Evolutionary conservation across 495 filamentous ascomycete genomes (phyloP), one percentile per base, ranked within the genome.

Genomic region (Penicillium tannophilum): DNA sequence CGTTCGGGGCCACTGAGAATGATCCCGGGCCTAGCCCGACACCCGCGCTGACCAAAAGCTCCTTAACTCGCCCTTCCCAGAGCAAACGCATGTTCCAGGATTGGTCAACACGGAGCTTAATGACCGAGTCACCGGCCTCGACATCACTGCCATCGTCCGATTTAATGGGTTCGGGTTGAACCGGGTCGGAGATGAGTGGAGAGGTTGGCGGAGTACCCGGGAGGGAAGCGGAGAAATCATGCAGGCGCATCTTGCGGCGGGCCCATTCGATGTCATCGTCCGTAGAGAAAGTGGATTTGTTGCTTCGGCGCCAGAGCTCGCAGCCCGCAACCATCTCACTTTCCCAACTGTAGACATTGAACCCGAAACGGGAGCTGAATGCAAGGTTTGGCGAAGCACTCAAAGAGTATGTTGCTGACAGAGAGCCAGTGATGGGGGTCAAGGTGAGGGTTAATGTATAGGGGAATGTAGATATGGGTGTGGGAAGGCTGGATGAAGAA

Each of bases 321-420:
- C 87, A 89, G 12, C 95, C 94, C 9, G 97, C 79, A 42, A 89
- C 88, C 78, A 97, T 83, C 39, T 95, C 92, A 68, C 91, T 96
- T 76, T 98, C 94, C 76, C 97, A 98, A 65, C 90, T 95, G 76
- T 97, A 97, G 51, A 97, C 91, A 68, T 98, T 98, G 71, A 98
- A 98, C 61, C 94, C 91, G 76, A 98, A 93, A 42, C 88, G 85
- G 31, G 91, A 92, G 57, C 92, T 93, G 47, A 98, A 84, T 1
- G 91, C 87, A 52, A 94, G 83, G 57, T 91, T 85, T 12, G 82
- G 85, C 20, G 89, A 88, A 6, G 93, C 94, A 63, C 89, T 86
- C 12, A 97, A 87, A 14, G 94, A 90, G 64, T 98, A 98, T 6
- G 88, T 95, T 28, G 90, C 88, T 44, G 88, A 92, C 52, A 98